Conservation (phyloP, 2,329 filamentous ascomycete genomes). For the Colletotrichum sp. region DNA sequence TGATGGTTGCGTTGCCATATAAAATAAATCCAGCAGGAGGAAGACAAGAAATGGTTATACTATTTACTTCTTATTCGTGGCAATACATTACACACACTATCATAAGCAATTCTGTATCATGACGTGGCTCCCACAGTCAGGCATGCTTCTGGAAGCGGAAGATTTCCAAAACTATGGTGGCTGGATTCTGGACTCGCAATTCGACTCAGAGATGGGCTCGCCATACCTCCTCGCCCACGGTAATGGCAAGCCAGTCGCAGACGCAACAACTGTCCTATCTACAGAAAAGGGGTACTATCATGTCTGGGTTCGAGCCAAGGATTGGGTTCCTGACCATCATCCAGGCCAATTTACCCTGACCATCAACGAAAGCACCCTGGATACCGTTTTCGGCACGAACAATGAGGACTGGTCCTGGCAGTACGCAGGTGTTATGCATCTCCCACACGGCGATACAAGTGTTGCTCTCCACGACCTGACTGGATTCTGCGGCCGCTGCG, state of each 20-base stretch:
- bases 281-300: neutral
- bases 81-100: neutral
- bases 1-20: neutral
- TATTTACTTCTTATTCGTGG: neutral
- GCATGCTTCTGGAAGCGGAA: neutral
- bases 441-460: neutral
- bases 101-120: neutral
- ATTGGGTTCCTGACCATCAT: neutral
- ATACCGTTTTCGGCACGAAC: neutral
- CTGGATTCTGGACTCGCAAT: neutral
- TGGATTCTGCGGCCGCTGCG: rapidly evolving
- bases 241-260: neutral
- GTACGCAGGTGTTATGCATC: neutral
- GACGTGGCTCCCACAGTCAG: neutral
- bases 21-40: neutral
- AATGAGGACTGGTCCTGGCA: neutral
- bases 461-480: neutral
- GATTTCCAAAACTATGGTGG: neutral
- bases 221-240: neutral
- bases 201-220: neutral
- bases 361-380: neutral
- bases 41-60: neutral
- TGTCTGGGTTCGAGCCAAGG: neutral
- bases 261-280: neutral
- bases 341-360: neutral